Base-by-base conservation (phyloP, 805 yeast genomes). In the Tetrapisispora pingtungensis region DNA sequence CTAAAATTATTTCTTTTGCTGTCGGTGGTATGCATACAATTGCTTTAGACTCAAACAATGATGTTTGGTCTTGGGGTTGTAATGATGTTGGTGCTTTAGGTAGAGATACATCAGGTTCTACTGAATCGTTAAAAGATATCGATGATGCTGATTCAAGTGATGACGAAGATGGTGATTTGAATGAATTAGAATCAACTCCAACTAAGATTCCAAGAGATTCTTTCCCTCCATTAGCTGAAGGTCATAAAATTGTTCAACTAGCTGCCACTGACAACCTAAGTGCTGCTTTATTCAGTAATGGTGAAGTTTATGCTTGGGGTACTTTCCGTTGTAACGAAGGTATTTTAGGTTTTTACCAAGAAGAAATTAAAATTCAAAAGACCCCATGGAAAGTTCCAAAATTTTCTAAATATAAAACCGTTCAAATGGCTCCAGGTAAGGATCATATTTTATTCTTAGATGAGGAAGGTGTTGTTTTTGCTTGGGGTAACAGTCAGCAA, bases 401-500 rank as follows among this genome's bases (percentile, higher is more conserved):
- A 1, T 64, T 64, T 37, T 54, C 61, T 12, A 72, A 86, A 44
- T 76, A 72, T 49, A 76, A 84, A 46, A 79, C 86, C 44, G 86
- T 81, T 24, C 93, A 86, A 57, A 64, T 93, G 45, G 96, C 94
- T 1, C 77, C 84, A 0, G 99, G 99, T 40, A 89, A 89, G 61
- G 97, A 93, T 61, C 98, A 93, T 60, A 62, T 93, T 32, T 62
- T 93, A 39, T 93, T 94, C 20, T 69, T 93, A 32, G 95, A 89
- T 61, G 68, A 76, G 22, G 81, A 77, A 56, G 98, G 98, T 46
- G 72, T 80, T 43, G 97, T 89, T 1, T 87, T 75, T 58, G 89
- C 97, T 0, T 93, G 98, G 98, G 99, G 99, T 53, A 84, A 86
- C 61, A 96, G 97, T 22, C 95, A 89, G 56, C 95, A 86, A 58